Percentiles rank a stretch among this genome's conserved stretches.
Evolutionary conservation across 768 basidiomycete genomes (phyloP).

Genomic region (Punctularia strigosozonata): DNA sequence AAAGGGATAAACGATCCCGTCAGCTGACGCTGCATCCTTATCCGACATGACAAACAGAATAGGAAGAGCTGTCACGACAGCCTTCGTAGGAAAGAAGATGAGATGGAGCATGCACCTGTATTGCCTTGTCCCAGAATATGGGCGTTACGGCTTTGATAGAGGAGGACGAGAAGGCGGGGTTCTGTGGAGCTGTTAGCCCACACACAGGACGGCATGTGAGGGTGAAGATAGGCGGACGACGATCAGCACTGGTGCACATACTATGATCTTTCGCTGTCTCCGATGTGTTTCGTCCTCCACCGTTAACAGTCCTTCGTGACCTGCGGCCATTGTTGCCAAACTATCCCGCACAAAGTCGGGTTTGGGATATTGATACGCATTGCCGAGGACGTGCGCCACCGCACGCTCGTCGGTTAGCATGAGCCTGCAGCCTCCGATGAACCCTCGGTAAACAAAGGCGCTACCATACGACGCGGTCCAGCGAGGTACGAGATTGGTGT

Average conservation of each 20-base stretch:
- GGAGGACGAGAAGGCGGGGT: conserved; percentile 38
- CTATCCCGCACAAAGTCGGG: conserved; percentile 43
- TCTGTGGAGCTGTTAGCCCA: conserved; percentile 17
- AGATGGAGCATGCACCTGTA: conserved; percentile 24
- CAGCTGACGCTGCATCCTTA: not conserved
- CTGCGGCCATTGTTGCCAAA: conserved; percentile 38
- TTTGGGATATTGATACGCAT: conserved; percentile 49
- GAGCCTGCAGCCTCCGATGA: conserved; percentile 39
- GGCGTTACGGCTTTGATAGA: conserved; percentile 40
- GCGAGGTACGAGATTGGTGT: conserved; percentile 30
- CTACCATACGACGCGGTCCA: conserved; percentile 37
- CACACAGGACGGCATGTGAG: conserved; percentile 9
- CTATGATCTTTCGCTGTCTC: conserved; percentile 43
- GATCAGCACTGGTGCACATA: no score
- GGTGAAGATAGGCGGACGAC: no score
- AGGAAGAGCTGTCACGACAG: no score
- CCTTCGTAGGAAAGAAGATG: conserved; percentile 1
- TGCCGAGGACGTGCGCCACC: conserved; percentile 42
- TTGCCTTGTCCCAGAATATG: conserved; percentile 48
- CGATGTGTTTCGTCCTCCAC: conserved; percentile 45
- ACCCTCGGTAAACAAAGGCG: conserved; percentile 41
- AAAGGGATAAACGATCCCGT: not conserved
- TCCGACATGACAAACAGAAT: not conserved
- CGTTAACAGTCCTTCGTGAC: conserved; percentile 36
- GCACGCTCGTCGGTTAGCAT: conserved; percentile 49